These are phyloP conservation scores for Mycena olivaceomarginata DNA, from an alignment of 768 basidiomycete species.

Conservation along the genomic window DNA sequence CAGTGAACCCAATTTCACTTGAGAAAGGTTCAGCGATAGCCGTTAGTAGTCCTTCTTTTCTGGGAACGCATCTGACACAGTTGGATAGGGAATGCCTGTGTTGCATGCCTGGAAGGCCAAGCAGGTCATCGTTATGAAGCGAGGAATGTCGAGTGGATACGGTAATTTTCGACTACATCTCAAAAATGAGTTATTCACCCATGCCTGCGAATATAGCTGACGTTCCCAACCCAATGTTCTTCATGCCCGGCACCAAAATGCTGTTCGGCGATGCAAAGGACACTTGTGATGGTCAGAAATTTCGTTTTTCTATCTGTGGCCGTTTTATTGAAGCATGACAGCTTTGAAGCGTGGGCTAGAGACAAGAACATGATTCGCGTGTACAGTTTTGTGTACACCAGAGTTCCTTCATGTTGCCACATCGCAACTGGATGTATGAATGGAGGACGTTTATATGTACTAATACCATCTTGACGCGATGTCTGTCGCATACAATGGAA, in stretches of 20 bases:
- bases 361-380: slow-evolving; percentile 46
- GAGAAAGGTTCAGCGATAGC: slow-evolving; percentile 93
- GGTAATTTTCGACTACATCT: slow-evolving; percentile 63
- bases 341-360: slow-evolving; percentile 80
- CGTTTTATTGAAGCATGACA: slow-evolving; percentile 46
- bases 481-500: too few relatives aligned
- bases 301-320: neutral
- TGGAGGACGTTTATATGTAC: slow-evolving; percentile 10
- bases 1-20: slow-evolving; percentile 93
- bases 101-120: slow-evolving; percentile 96
- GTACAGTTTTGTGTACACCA: neutral
- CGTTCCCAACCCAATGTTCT: slow-evolving; percentile 96
- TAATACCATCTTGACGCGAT: slow-evolving; percentile 11
- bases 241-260: slow-evolving; percentile 94
- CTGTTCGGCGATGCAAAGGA: slow-evolving; percentile 95
- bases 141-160: slow-evolving; percentile 92
- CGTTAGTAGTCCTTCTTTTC: slow-evolving; percentile 53
- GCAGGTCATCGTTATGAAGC: slow-evolving; percentile 94
- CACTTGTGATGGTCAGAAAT: slow-evolving; percentile 84
- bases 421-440: neutral
- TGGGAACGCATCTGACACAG: neutral
- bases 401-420: too few relatives aligned
- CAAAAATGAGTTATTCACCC: slow-evolving; percentile 14
- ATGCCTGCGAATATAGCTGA: slow-evolving; percentile 72
- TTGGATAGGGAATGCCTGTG: slow-evolving; percentile 87